Percentiles rank a stretch among this genome's conserved stretches.
These are phyloP conservation scores for Camellia oleifera DNA, from an alignment of 179 eudicot genomes.

Conservation along the genomic window DNA sequence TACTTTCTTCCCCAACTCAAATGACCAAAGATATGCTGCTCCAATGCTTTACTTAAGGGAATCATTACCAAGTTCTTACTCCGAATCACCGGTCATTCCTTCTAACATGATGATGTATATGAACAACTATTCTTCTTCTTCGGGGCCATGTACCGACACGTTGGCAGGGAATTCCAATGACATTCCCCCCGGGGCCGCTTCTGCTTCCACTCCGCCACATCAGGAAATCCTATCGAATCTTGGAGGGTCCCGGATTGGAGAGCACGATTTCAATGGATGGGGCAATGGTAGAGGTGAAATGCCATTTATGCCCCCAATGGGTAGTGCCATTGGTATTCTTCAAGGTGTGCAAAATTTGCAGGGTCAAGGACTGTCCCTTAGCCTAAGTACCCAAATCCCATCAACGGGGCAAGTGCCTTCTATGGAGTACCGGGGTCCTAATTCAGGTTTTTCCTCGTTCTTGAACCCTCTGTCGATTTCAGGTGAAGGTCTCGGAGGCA, in stretches of 20 bases:
- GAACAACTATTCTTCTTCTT: slow-evolving; percentile 40
- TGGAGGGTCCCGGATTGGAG: slow-evolving; percentile 23
- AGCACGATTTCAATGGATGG: slow-evolving; percentile 27
- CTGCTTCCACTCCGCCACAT: slow-evolving; percentile 26
- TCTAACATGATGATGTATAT: slow-evolving; percentile 37
- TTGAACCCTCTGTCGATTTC: slow-evolving; percentile 22
- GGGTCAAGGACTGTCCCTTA: slow-evolving; percentile 50
- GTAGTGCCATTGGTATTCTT: slow-evolving; percentile 21
- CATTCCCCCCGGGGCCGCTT: slow-evolving; percentile 11
- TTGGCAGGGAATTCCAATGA: slow-evolving; percentile 20
- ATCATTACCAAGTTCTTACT: slow-evolving; percentile 26
- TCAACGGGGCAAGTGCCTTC: slow-evolving; percentile 23
- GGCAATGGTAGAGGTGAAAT: slow-evolving; percentile 32
- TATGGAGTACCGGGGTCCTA: slow-evolving; percentile 25
- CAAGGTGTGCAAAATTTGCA: slow-evolving; percentile 33
- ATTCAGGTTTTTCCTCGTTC: slow-evolving; percentile 25
- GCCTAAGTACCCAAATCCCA: slow-evolving; percentile 41
- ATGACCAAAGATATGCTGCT: slow-evolving; percentile 32
- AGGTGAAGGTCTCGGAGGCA: slow-evolving; percentile 17
- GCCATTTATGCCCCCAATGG: slow-evolving; percentile 32
- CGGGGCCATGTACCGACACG: slow-evolving; percentile 22
- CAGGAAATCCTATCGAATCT: slow-evolving; percentile 30
- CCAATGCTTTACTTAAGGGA: slow-evolving; percentile 33
- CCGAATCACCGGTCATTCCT: slow-evolving; percentile 24
- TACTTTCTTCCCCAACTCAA: slow-evolving; percentile 36